Evolutionary conservation across 768 basidiomycete genomes (phyloP).

Genomic region (Arthromyces matolae): DNA sequence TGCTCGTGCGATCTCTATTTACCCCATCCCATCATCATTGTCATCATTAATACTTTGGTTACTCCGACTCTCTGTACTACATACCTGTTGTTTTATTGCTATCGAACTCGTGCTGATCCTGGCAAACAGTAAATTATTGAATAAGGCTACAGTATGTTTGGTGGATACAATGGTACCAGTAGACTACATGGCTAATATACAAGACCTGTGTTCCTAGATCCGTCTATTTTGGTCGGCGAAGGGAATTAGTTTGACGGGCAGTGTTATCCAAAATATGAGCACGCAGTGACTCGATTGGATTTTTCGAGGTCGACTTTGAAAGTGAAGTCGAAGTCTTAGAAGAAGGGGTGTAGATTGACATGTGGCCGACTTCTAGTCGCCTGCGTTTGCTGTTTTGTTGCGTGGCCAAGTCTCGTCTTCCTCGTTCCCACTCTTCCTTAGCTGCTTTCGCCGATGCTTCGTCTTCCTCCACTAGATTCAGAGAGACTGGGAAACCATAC

Average conservation of each 20-base stretch:
- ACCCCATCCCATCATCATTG: conserved; percentile 31
- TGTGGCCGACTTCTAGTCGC: conserved; percentile 31
- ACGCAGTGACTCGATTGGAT: conserved; percentile 41
- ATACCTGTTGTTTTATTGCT: conserved; percentile 61
- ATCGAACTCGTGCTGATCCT: conserved; percentile 43
- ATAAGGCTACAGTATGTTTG: not conserved
- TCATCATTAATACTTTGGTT: conserved; percentile 37
- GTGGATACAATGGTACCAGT: too few species aligned
- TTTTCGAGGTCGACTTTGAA: conserved; percentile 13
- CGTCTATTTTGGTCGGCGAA: conserved; percentile 10
- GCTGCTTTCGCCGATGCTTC: conserved; percentile 58
- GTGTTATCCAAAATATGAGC: conserved; percentile 59
- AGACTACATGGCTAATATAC: too few species aligned
- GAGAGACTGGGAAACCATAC: conserved; percentile 71
- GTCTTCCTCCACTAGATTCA: conserved; percentile 65
- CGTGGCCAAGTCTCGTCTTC: conserved; percentile 42
- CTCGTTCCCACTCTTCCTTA: conserved; percentile 57
- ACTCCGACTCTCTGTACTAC: conserved; percentile 51
- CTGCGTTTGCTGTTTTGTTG: conserved; percentile 47
- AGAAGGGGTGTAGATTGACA: conserved; percentile 24
- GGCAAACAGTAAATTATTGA: not conserved
- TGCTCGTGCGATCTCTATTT: conserved; percentile 19
- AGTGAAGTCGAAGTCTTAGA: conserved; percentile 19
- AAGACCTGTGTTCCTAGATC: too few species aligned
- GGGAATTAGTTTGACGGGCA: conserved; percentile 34